These are phyloP conservation scores for Xenoacremonium recifei DNA, from an alignment of 2,329 filamentous ascomycete species.

Conservation along the genomic window DNA sequence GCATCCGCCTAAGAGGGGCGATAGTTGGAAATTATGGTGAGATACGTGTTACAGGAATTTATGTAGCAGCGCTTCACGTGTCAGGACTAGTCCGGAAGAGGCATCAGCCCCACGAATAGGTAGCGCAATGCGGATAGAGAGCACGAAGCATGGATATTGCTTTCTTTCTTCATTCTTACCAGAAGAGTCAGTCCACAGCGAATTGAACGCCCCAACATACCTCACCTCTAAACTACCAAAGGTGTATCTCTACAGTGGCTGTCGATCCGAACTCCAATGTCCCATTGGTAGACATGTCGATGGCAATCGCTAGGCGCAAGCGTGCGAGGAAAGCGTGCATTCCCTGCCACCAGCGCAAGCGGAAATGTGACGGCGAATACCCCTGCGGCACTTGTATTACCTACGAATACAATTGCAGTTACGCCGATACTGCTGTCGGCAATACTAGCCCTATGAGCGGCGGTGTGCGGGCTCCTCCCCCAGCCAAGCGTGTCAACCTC, in stretches of 20 bases:
- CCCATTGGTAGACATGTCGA: constrained; percentile 9
- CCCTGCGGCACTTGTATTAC: constrained; percentile 21
- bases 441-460: constrained; percentile 1
- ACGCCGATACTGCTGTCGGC: constrained; percentile 6
- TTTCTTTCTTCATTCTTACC: too few species aligned
- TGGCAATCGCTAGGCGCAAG: constrained; percentile 12
- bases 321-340: constrained; percentile 21
- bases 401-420: constrained; percentile 22
- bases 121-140: too few species aligned
- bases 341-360: constrained; percentile 22
- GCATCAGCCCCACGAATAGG: too few species aligned
- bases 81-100: too few species aligned
- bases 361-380: constrained; percentile 20
- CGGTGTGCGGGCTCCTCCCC: constrained; percentile 1
- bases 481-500: constrained; percentile 10
- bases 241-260: constrained; percentile 4
- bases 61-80: too few species aligned
- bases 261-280: constrained; percentile 1
- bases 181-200: too few species aligned
- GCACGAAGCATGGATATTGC: too few species aligned
- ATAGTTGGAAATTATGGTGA: too few species aligned
- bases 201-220: too few species aligned
- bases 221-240: too few species aligned
- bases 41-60: too few species aligned
- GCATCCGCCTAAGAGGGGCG: too few species aligned